These are phyloP conservation scores for Oleoguttula mirabilis DNA, from an alignment of 495 filamentous ascomycete species.

Conservation along the genomic window DNA sequence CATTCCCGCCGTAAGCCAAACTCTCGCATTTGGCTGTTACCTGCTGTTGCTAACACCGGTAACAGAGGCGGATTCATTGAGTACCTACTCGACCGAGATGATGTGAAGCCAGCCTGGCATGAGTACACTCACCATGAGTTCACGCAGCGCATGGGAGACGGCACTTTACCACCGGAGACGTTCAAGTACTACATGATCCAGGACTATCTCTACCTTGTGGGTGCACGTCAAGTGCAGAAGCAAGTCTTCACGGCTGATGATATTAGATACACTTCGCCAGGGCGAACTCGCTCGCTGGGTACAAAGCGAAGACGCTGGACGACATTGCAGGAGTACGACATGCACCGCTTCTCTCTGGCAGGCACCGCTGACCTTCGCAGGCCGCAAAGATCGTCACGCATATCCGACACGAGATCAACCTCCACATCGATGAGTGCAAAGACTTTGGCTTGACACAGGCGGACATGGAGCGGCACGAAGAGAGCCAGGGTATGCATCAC, in stretches of 20 bases:
- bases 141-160: conserved; percentile 60
- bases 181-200: conserved; percentile 83
- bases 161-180: conserved; percentile 53
- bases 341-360: conserved; percentile 28
- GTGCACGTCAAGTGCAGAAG: conserved; percentile 8
- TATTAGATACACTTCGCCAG: conserved; percentile 69
- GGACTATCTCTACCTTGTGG: conserved; percentile 77
- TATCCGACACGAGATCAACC: conserved; percentile 63
- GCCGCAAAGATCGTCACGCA: conserved; percentile 59
- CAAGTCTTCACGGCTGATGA: conserved; percentile 1
- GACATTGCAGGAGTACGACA: conserved; percentile 46
- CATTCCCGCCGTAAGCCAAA: conserved; percentile 75
- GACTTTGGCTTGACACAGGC: conserved; percentile 66
- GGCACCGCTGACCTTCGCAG: conserved; percentile 33
- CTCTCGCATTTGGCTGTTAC: no score
- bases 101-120: conserved; percentile 59
- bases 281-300: conserved; percentile 69
- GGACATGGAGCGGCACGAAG: conserved; percentile 60
- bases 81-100: conserved; percentile 62
- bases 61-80: conserved; percentile 72
- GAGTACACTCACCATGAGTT: conserved; percentile 69
- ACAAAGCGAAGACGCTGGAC: conserved; percentile 63
- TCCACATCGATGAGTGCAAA: conserved; percentile 70
- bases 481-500: conserved; percentile 52
- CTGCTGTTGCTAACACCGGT: no score